phyloP scores from a whole-genome alignment of 768 basidiomycete genomes.

The Sarcodon aspratus region DNA sequence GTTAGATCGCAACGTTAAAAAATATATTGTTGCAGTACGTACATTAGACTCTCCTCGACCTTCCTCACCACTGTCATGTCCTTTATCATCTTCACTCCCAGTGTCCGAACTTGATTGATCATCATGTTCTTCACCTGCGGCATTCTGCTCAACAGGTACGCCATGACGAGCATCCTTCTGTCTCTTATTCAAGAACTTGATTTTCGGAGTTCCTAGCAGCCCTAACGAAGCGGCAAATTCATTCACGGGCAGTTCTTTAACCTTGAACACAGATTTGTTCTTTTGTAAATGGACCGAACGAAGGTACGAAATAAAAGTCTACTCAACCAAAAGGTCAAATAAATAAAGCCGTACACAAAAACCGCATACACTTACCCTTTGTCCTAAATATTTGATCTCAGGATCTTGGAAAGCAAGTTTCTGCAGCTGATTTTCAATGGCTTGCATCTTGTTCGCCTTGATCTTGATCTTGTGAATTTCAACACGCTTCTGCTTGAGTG shows the following conservation, averaged over 20 bases:
- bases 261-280: conserved; percentile 86
- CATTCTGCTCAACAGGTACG: conserved; percentile 3
- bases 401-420: conserved; percentile 90
- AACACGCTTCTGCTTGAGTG: conserved; percentile 63
- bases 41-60: conserved; percentile 26
- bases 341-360: neutral
- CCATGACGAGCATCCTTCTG: too few relatives aligned
- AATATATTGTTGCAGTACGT: conserved; percentile 5
- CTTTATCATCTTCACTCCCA: conserved; percentile 16
- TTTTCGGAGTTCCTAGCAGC: conserved; percentile 88
- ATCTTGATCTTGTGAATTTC: conserved; percentile 76
- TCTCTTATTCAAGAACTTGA: conserved; percentile 72
- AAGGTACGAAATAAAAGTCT: conserved; percentile 96
- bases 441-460: conserved; percentile 75
- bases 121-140: conserved; percentile 8
- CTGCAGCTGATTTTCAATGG: conserved; percentile 81
- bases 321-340: neutral
- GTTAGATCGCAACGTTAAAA: neutral
- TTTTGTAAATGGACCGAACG: conserved; percentile 89
- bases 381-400: conserved; percentile 94
- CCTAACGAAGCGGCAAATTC: conserved; percentile 84
- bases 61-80: conserved; percentile 19
- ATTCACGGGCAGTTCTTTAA: conserved; percentile 72
- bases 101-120: conserved; percentile 10
- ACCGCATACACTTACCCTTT: conserved; percentile 48